Conservation (phyloP, 495 filamentous ascomycete species). For the Monascus purpureus region DNA sequence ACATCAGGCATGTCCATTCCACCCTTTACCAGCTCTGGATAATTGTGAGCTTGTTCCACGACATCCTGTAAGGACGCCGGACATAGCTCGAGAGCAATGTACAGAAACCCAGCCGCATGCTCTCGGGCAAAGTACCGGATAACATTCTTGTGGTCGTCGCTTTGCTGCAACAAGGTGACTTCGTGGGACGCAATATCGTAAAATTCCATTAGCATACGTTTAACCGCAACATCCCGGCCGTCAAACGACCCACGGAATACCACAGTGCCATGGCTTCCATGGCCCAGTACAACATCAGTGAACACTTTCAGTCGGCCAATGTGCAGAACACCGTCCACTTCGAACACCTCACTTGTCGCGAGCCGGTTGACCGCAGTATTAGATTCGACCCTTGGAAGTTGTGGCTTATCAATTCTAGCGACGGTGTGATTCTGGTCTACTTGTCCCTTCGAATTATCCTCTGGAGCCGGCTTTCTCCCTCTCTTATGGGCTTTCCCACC, state of each 20-base stretch:
- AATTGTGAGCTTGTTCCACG: constrained; percentile 51
- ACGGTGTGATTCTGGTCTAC: too few relatives aligned
- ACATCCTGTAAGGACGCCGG: constrained; percentile 86
- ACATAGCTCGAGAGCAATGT: constrained; percentile 94
- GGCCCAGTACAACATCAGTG: constrained; percentile 58
- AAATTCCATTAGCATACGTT: constrained; percentile 89
- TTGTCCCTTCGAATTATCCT: constrained; percentile 26
- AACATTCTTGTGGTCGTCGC: constrained; percentile 90
- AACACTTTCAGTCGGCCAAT: constrained; percentile 63
- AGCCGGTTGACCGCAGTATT: constrained; percentile 34
- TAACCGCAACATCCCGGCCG: constrained; percentile 85
- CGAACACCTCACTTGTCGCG: constrained; percentile 24
- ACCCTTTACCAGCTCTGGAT: constrained; percentile 40
- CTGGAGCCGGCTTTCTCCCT: constrained; percentile 31
- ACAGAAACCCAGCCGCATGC: constrained; percentile 77
- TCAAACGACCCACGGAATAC: constrained; percentile 80
- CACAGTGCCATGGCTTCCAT: constrained; percentile 73
- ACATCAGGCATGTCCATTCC: constrained; percentile 46
- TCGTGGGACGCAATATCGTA: constrained; percentile 93
- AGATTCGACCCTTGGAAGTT: constrained; percentile 35
- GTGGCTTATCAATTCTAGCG: constrained; percentile 20
- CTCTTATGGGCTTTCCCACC: constrained; percentile 68
- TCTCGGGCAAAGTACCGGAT: constrained; percentile 93
- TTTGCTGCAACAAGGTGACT: constrained; percentile 75
- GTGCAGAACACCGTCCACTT: constrained; percentile 41